Conservation (phyloP, 1,284 basidiomycete genomes). For the Veloporphyrellus conicus region DNA sequence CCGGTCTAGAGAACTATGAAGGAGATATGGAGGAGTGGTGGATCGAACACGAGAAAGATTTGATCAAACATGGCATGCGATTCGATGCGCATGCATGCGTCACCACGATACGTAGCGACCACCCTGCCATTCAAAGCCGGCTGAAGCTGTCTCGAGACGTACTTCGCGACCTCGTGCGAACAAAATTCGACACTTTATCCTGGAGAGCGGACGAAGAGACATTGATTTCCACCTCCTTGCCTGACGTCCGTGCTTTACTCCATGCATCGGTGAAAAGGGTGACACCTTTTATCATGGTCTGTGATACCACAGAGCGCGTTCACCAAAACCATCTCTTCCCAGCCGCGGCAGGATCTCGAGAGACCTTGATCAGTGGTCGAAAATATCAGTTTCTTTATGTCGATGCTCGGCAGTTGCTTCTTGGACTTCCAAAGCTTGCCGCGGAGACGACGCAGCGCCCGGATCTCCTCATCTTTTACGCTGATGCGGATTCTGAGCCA, state of each 20-base stretch:
- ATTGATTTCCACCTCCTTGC: constrained; percentile 20
- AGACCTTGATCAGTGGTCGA: constrained; percentile 2
- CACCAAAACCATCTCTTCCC: constrained; percentile 5
- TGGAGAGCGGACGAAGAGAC: constrained; percentile 22
- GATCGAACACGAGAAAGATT: constrained; percentile 27
- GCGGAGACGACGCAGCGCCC: constrained; percentile 7
- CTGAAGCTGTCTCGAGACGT: constrained; percentile 16
- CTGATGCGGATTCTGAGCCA: constrained; percentile 10
- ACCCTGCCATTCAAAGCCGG: constrained; percentile 26
- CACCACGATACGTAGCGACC: constrained; percentile 30
- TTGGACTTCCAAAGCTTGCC: neutral
- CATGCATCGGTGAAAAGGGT: constrained; percentile 13
- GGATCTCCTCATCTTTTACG: constrained; percentile 26
- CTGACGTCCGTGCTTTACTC: constrained; percentile 21
- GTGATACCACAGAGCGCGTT: constrained; percentile 10
- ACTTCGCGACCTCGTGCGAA: constrained; percentile 20
- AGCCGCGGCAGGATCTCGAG: neutral
- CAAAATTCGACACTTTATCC: constrained; percentile 4
- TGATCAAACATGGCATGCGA: constrained; percentile 24
- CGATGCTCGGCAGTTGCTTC: constrained; percentile 5
- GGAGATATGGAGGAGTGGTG: constrained; percentile 34
- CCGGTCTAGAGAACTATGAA: constrained; percentile 34
- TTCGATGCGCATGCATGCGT: constrained; percentile 33
- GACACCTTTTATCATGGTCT: constrained; percentile 18
- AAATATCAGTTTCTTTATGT: constrained; percentile 17